Percentiles rank a stretch among this genome's conserved stretches.
phyloP scores from a whole-genome alignment of 345 rosid species.

The Brassica rapa region DNA sequence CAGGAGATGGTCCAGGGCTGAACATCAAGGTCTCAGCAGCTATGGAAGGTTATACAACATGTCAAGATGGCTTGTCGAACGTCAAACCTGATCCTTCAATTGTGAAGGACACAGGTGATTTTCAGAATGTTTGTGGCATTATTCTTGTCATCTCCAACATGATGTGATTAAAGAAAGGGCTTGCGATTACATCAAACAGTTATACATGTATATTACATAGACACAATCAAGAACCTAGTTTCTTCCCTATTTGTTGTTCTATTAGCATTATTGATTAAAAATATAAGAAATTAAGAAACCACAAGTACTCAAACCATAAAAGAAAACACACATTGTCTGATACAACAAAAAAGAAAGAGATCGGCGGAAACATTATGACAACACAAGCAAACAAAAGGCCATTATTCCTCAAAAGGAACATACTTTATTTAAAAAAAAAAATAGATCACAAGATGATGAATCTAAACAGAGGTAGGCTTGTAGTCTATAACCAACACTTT shows the following conservation, averaged over 20 bases:
- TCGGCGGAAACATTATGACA: not conserved
- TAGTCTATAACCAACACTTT: conserved; percentile 69
- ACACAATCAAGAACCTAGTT: not conserved
- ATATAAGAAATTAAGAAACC: not conserved
- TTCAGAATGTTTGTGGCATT: conserved; percentile 34
- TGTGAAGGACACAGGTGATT: conserved; percentile 28
- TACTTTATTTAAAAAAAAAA: not conserved
- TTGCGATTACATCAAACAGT: not conserved
- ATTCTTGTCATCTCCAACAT: conserved; percentile 41
- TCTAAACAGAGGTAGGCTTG: conserved; percentile 55
- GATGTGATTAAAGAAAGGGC: conserved; percentile 13
- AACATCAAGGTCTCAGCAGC: conserved; percentile 41
- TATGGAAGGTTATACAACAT: conserved; percentile 31
- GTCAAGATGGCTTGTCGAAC: conserved; percentile 10
- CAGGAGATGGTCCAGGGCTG: conserved; percentile 21
- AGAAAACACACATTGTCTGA: not conserved
- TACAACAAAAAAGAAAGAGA: conserved; percentile 5
- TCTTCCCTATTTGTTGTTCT: not conserved
- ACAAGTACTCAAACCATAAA: not conserved
- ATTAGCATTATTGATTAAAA: not conserved
- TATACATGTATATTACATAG: not conserved
- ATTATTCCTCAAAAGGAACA: not conserved
- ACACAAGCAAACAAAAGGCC: not conserved
- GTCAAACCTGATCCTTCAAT: conserved; percentile 25
- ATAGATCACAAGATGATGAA: conserved; percentile 2